Conservation (phyloP, 148 eudicot species). For the Rhododendron ferrugineum region DNA sequence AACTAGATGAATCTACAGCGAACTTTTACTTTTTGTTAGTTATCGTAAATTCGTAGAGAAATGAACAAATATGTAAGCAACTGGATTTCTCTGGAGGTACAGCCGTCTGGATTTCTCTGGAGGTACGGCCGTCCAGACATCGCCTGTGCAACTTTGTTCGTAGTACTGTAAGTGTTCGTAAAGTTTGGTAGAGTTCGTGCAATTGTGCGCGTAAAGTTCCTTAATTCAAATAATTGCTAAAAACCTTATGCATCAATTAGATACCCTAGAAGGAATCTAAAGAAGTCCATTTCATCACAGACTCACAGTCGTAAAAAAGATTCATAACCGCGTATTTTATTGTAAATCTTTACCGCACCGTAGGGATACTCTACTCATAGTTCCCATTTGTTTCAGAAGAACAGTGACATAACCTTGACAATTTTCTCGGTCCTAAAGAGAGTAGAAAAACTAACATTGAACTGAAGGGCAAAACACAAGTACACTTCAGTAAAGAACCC, state of each 20-base stretch:
- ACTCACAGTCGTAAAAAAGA: background rate
- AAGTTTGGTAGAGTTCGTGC: background rate
- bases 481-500: background rate
- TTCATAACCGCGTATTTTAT: background rate
- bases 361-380: background rate
- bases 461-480: background rate
- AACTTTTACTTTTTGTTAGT: background rate
- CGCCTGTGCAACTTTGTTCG: background rate
- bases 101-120: background rate
- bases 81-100: background rate
- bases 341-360: background rate
- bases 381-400: background rate
- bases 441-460: background rate
- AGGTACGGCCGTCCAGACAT: background rate
- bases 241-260: background rate
- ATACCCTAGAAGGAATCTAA: background rate
- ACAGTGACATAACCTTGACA: background rate
- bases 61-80: background rate
- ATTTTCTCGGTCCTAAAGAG: background rate
- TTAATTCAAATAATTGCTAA: background rate
- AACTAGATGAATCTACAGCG: background rate
- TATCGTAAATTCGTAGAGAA: background rate
- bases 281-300: background rate
- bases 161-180: too few species aligned
- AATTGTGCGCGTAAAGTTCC: background rate